Percentiles rank a stretch among this genome's conserved stretches.
Evolutionary conservation across 2,329 filamentous ascomycete genomes (phyloP).

Genomic region (Paracamarosporium sp.): DNA sequence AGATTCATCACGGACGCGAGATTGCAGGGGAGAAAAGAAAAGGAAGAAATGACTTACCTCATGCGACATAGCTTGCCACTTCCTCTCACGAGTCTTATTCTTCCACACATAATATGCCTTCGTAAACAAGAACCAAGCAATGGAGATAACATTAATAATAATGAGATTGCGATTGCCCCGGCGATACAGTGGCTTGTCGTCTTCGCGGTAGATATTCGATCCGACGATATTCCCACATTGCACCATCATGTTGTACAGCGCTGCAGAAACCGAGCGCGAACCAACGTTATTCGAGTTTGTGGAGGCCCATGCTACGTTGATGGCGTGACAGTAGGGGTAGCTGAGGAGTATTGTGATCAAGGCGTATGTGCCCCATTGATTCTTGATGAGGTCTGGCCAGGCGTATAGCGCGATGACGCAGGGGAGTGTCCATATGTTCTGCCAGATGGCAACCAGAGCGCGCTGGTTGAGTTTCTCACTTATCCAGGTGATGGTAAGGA

Average conservation of each 20-base stretch:
- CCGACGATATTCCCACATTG: constrained; percentile 54
- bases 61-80: constrained; percentile 8
- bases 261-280: constrained; percentile 65
- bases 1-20: no score
- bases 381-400: constrained; percentile 49
- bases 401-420: constrained; percentile 58
- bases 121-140: constrained; percentile 4
- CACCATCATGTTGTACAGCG: constrained; percentile 61
- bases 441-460: constrained; percentile 55
- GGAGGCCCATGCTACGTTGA: constrained; percentile 63
- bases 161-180: constrained; percentile 6
- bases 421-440: constrained; percentile 62
- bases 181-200: constrained; percentile 59
- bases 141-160: constrained; percentile 3
- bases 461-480: constrained; percentile 55
- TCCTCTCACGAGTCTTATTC: constrained; percentile 9
- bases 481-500: constrained; percentile 51
- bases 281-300: constrained; percentile 66
- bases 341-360: constrained; percentile 56
- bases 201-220: constrained; percentile 61
- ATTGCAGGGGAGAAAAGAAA: no score
- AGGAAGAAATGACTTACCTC: constrained; percentile 7
- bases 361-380: constrained; percentile 58
- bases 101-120: constrained; percentile 9
- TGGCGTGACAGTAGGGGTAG: constrained; percentile 56